A percentile compares a stretch with the other conserved stretches of the same genome.
Conservation (phyloP, 345 rosid genomes). For the Sisymbrium altissimum region DNA sequence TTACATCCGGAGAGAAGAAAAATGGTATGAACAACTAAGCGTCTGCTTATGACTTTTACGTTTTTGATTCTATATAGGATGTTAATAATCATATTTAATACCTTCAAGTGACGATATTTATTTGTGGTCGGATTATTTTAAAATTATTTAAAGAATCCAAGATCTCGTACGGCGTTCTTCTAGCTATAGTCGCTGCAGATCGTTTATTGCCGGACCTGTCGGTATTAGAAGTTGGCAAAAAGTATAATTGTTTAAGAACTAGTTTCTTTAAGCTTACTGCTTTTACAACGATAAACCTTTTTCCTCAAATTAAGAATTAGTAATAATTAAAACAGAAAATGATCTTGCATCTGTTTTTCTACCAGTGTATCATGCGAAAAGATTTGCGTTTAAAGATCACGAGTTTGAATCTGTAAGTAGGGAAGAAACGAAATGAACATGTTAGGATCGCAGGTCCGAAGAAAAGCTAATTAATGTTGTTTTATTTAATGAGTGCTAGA, state of each 20-base stretch:
- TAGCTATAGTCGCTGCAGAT: conserved; percentile 4
- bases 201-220: background rate
- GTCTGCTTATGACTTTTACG: conserved; percentile 18
- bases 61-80: conserved; percentile 18
- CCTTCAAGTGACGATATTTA: conserved; percentile 17
- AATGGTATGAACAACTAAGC: background rate
- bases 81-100: conserved; percentile 5
- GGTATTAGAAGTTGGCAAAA: background rate
- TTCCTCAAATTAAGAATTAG: background rate
- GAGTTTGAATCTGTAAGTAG: background rate
- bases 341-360: too few relatives aligned
- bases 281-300: background rate
- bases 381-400: background rate
- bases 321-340: background rate
- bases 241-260: background rate
- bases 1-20: background rate
- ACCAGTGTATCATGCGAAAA: too few relatives aligned
- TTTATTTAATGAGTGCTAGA: too few relatives aligned
- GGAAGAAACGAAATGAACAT: background rate
- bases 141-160: background rate
- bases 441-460: too few relatives aligned
- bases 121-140: background rate
- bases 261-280: background rate
- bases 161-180: conserved; percentile 6
- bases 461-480: too few relatives aligned